These are phyloP conservation scores for Hyphopichia pseudoburtonii DNA, from an alignment of 1,139 yeast genomes.

Conservation along the genomic window DNA sequence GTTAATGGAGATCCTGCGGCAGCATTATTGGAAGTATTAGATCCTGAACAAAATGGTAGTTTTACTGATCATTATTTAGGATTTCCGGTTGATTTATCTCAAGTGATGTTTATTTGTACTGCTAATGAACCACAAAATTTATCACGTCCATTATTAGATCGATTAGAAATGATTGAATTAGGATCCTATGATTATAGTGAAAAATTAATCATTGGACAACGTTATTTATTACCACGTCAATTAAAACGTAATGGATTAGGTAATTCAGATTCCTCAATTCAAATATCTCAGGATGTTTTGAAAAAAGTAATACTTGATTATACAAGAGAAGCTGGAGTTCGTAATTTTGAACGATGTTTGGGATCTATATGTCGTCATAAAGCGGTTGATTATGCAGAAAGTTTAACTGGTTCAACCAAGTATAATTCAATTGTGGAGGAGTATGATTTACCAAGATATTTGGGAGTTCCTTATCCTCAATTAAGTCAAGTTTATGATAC, in stretches of 20 bases:
- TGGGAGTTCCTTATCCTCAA: slow-evolving; percentile 51
- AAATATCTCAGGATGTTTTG: slow-evolving; percentile 51
- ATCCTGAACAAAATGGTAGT: slow-evolving; percentile 82
- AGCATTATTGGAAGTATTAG: slow-evolving; percentile 83
- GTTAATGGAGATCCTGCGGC: slow-evolving; percentile 90
- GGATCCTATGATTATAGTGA: slow-evolving; percentile 83
- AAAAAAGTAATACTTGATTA: slow-evolving; percentile 64
- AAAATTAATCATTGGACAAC: slow-evolving; percentile 70
- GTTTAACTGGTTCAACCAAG: slow-evolving; percentile 17
- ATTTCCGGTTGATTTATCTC: slow-evolving; percentile 83
- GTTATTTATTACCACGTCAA: slow-evolving; percentile 79
- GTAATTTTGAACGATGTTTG: slow-evolving; percentile 70
- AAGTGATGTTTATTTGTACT: slow-evolving; percentile 82
- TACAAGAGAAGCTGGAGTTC: slow-evolving; percentile 86
- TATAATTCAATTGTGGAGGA: slow-evolving; percentile 43
- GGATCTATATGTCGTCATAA: slow-evolving; percentile 77
- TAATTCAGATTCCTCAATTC: slow-evolving; percentile 20
- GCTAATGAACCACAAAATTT: slow-evolving; percentile 80
- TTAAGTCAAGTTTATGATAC: slow-evolving; percentile 27
- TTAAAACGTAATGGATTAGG: slow-evolving; percentile 69
- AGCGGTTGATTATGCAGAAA: slow-evolving; percentile 71
- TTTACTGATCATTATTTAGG: slow-evolving; percentile 87
- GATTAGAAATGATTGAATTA: slow-evolving; percentile 81
- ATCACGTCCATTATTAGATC: slow-evolving; percentile 78
- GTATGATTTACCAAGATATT: slow-evolving; percentile 47